Conservation (phyloP, 257 asterid species). For the Scutellaria baicalensis region DNA sequence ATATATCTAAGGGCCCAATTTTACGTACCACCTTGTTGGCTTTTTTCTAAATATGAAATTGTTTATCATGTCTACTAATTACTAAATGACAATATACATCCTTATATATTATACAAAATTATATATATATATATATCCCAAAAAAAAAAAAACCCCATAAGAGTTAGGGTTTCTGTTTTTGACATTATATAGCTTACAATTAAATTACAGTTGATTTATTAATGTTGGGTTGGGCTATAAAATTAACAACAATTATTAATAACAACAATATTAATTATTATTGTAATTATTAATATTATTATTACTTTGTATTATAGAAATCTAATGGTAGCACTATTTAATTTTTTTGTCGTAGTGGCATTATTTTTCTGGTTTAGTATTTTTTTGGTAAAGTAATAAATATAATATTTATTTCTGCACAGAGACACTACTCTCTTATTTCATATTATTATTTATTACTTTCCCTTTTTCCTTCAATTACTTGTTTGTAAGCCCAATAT, state of each 20-base stretch:
- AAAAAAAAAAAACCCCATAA: background rate
- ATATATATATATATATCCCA: no score
- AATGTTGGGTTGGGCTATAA: background rate
- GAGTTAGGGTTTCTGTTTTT: background rate
- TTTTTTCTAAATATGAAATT: no score
- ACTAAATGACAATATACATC: no score
- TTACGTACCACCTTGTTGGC: background rate
- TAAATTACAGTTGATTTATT: background rate
- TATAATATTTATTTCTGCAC: constrained; percentile 14
- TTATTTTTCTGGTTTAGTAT: constrained; percentile 2
- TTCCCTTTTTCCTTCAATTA: background rate
- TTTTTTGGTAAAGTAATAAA: constrained; percentile 18
- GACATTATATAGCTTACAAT: background rate
- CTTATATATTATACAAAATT: no score
- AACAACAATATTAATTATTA: background rate
- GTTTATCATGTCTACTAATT: no score
- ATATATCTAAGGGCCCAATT: background rate
- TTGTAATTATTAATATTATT: constrained; percentile 1
- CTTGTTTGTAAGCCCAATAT: constrained; percentile 4
- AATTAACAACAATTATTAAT: background rate
- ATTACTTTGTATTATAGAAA: constrained; percentile 4
- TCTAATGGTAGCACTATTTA: background rate
- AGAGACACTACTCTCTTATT: constrained; percentile 20
- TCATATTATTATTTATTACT: background rate
- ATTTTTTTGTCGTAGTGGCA: constrained; percentile 1